These are phyloP conservation scores for Leccinum sublutescens DNA, from an alignment of 768 basidiomycete species.

Conservation along the genomic window DNA sequence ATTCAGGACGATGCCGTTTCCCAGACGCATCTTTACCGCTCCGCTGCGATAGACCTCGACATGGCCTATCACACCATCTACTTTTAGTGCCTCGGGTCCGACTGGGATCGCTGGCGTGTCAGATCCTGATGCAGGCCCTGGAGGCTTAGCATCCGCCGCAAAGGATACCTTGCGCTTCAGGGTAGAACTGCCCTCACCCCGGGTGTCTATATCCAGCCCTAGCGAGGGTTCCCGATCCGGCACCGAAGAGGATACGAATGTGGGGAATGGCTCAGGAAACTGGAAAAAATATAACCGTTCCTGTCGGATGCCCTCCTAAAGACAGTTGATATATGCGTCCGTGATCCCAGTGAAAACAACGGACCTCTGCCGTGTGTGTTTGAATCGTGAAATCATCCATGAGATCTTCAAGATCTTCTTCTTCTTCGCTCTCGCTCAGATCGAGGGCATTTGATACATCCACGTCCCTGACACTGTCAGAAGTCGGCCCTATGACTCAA, in stretches of 20 bases:
- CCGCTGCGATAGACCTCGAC: constrained; percentile 86
- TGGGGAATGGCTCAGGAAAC: constrained; percentile 84
- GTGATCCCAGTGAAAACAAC: neutral
- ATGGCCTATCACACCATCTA: constrained; percentile 81
- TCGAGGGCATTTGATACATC: constrained; percentile 62
- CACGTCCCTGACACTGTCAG: constrained; percentile 28
- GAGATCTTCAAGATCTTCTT: constrained; percentile 77
- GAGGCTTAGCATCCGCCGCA: constrained; percentile 56
- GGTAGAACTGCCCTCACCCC: constrained; percentile 25
- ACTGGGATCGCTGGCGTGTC: constrained; percentile 19
- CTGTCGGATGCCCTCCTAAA: constrained; percentile 38
- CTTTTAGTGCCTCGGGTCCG: constrained; percentile 23
- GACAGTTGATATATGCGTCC: neutral
- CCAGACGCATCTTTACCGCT: constrained; percentile 80
- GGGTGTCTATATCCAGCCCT: constrained; percentile 35
- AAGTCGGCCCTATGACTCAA: constrained; percentile 6
- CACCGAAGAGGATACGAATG: constrained; percentile 47
- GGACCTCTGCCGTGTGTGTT: constrained; percentile 40
- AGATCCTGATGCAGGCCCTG: constrained; percentile 31
- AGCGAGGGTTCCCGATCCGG: constrained; percentile 29
- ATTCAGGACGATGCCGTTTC: constrained; percentile 79
- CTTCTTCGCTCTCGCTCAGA: constrained; percentile 74
- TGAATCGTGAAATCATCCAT: constrained; percentile 63
- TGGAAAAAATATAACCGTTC: constrained; percentile 86
- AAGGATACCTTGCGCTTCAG: constrained; percentile 56